Percentiles rank a stretch among this genome's conserved stretches.
Conservation (phyloP, 805 yeast species). For the Maudiozyma barnettii region DNA sequence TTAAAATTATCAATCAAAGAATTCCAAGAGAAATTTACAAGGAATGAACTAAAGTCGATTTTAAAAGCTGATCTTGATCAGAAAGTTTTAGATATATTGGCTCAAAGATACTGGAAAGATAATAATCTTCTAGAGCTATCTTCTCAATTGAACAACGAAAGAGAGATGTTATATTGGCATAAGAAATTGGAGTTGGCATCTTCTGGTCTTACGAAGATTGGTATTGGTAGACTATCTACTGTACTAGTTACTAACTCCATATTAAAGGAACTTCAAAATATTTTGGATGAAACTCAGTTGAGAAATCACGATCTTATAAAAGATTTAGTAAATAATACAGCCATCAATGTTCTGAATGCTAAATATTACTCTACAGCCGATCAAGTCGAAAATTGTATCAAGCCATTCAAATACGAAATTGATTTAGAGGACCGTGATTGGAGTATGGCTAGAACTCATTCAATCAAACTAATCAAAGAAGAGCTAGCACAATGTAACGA, state of each 20-base stretch:
- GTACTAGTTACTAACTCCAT: slow-evolving; percentile 72
- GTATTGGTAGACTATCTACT: slow-evolving; percentile 87
- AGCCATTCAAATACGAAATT: slow-evolving; percentile 94
- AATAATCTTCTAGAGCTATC: slow-evolving; percentile 42
- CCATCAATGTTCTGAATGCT: slow-evolving; percentile 63
- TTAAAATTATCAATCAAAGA: slow-evolving; percentile 82
- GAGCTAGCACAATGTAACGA: slow-evolving; percentile 76
- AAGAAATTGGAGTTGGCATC: slow-evolving; percentile 77
- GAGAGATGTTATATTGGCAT: slow-evolving; percentile 64
- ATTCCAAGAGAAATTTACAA: slow-evolving; percentile 69
- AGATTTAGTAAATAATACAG: slow-evolving; percentile 75
- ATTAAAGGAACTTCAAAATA: slow-evolving; percentile 62
- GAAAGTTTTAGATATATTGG: slow-evolving; percentile 73
- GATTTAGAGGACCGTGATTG: slow-evolving; percentile 95
- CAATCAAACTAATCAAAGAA: slow-evolving; percentile 64
- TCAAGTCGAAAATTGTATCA: slow-evolving; percentile 96
- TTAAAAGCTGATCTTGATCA: slow-evolving; percentile 83
- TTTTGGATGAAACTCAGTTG: slow-evolving; percentile 66
- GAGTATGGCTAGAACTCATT: slow-evolving; percentile 70
- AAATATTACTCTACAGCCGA: slow-evolving; percentile 90
- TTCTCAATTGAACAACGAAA: slow-evolving; percentile 41
- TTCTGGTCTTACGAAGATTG: slow-evolving; percentile 78
- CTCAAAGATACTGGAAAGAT: slow-evolving; percentile 84
- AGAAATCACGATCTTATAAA: slow-evolving; percentile 81
- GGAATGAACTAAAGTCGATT: slow-evolving; percentile 70